Percentiles rank a stretch among this genome's conserved stretches.
phyloP scores from a whole-genome alignment of 2,329 filamentous ascomycete genomes.

The Karstenula rhodostoma region DNA sequence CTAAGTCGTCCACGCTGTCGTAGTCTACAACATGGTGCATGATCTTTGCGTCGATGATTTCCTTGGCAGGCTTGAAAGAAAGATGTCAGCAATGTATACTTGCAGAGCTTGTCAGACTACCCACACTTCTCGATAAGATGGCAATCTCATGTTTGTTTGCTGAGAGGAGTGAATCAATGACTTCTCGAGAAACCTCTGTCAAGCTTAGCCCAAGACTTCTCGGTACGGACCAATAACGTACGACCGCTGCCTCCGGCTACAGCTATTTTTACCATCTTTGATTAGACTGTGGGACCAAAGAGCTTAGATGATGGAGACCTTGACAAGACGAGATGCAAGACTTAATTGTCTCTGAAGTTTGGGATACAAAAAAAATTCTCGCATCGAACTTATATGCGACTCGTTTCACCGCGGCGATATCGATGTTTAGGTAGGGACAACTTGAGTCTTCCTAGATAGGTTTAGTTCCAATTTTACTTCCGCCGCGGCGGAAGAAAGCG shows the following conservation, averaged over 20 bases:
- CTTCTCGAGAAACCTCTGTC: constrained; percentile 59
- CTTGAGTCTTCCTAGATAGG: background rate
- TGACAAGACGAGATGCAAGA: no score
- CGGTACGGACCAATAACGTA: constrained; percentile 33
- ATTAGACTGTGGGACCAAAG: background rate
- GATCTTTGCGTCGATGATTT: background rate
- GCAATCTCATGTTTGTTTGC: constrained; percentile 59
- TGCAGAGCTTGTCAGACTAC: background rate
- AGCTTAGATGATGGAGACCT: no score
- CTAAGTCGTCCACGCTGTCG: constrained; percentile 45
- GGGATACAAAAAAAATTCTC: background rate
- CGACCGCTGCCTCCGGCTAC: constrained; percentile 57
- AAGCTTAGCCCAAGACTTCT: background rate
- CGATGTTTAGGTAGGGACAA: background rate
- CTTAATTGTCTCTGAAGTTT: background rate
- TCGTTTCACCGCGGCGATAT: constrained; percentile 5
- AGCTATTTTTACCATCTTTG: constrained; percentile 55
- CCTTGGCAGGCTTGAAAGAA: constrained; percentile 27
- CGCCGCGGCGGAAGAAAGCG: constrained; percentile 5
- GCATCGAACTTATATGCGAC: background rate
- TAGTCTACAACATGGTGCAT: constrained; percentile 50
- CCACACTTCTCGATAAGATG: constrained; percentile 57
- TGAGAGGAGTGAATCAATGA: constrained; percentile 59
- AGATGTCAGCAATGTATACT: constrained; percentile 31
- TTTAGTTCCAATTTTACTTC: background rate